Conservation (phyloP, 169 alveolate species). For the Cyclospora cayetanensis region DNA sequence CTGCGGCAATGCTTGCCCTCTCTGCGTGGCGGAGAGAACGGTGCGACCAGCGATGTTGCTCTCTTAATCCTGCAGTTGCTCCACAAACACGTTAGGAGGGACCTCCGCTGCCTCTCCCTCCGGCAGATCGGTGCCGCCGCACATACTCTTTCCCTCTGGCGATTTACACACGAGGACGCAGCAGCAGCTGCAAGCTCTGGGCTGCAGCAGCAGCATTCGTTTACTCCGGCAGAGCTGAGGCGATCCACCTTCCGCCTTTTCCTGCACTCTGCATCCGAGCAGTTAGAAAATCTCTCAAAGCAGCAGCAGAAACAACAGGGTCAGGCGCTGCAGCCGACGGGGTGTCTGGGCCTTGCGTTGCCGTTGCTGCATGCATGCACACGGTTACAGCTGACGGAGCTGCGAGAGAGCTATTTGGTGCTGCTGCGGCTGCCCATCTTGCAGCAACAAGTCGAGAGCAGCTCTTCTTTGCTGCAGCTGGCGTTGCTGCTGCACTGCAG, state of each 20-base stretch:
- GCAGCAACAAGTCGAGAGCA: not conserved
- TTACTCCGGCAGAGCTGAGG: not conserved
- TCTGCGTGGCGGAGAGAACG: no score
- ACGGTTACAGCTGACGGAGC: slow-evolving; percentile 27
- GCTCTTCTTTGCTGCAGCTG: slow-evolving; percentile 32
- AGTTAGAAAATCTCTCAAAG: not conserved
- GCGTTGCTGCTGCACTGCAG: slow-evolving; percentile 36
- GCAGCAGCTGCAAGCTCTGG: slow-evolving; percentile 24
- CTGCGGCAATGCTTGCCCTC: not conserved
- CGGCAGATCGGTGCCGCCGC: slow-evolving; percentile 16
- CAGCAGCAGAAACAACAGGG: not conserved
- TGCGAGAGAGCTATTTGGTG: not conserved
- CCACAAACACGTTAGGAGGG: not conserved
- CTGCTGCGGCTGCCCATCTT: slow-evolving; percentile 23
- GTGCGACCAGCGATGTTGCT: not conserved
- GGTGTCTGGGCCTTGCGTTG: not conserved
- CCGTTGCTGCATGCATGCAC: slow-evolving; percentile 60
- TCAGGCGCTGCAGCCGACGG: not conserved
- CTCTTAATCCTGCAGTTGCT: slow-evolving; percentile 23
- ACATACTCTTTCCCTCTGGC: not conserved
- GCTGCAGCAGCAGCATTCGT: slow-evolving; percentile 32
- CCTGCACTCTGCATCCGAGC: not conserved
- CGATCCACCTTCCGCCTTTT: not conserved
- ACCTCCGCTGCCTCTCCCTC: slow-evolving; percentile 28
- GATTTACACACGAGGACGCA: not conserved